Base-by-base conservation (phyloP, 2,329 filamentous ascomycete species). In the Hypoxylon sp. region DNA sequence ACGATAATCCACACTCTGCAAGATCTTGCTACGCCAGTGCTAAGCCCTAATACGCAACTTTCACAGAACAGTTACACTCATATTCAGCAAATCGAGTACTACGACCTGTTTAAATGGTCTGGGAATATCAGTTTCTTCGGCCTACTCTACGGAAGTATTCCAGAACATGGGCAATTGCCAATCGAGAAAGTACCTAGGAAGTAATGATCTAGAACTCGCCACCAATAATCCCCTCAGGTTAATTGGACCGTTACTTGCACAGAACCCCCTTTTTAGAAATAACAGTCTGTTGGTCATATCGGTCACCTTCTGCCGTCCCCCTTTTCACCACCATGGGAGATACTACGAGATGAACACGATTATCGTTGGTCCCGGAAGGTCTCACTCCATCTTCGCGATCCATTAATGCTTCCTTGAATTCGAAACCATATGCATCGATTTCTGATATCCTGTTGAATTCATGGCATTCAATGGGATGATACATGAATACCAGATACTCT, bases 191-290 rank as follows among this genome's bases (percentile, higher is more conserved):
- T n/a, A n/a, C n/a, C n/a, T n/a, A n/a, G n/a, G n/a, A n/a, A n/a
- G n/a, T n/a, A n/a, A n/a, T n/a, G n/a, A n/a, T n/a, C n/a, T n/a
- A n/a, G n/a, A n/a, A n/a, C n/a, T n/a, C n/a, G n/a, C n/a, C n/a
- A n/a, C n/a, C n/a, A n/a, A n/a, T n/a, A n/a, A n/a, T 21, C 45
- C 23, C 21, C 21, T 30, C 28, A n/a, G 9, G 23, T 11, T 25
- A 23, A 3, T 21, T 34, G n/a, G 28, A 10, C 17, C 9, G 7
- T 34, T 38, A 52, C 19, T 38, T 21, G 13, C 49, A 52, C 13
- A 52, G 30, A 13, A 52, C 49, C 7, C 49, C 17, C 25, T 23
- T 50, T 32, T 50, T 50, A 17, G 23, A 50, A 23, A 52, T 52
- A 19, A 52, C 17, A 38, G 30, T 21, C 32, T 38, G 9, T 19